These are phyloP conservation scores for Triangularia verruculosa DNA, from an alignment of 2,329 filamentous ascomycete genomes.

Conservation along the genomic window DNA sequence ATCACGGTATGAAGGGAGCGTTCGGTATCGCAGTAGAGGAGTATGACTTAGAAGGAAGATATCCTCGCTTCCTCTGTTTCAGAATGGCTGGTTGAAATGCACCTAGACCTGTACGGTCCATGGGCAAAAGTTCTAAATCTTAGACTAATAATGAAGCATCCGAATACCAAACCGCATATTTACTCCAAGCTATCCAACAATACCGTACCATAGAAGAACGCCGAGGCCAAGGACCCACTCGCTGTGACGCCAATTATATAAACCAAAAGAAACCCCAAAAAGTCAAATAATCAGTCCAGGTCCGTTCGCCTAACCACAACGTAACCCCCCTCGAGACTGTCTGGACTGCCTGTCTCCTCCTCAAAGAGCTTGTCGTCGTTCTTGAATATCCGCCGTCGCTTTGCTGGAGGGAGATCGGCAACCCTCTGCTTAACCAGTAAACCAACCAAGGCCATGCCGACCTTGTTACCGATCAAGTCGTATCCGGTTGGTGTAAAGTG, in stretches of 20 bases:
- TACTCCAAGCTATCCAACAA: background rate
- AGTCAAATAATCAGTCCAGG: conserved; percentile 39
- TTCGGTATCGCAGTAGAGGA: background rate
- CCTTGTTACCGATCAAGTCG: conserved; percentile 57
- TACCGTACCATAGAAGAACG: background rate
- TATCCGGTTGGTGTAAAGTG: conserved; percentile 60
- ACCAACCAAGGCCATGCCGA: conserved; percentile 52
- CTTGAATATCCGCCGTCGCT: conserved; percentile 30
- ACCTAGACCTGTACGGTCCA: background rate
- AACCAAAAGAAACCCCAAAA: background rate
- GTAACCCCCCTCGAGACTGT: conserved; percentile 49
- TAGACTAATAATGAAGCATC: conserved; percentile 10
- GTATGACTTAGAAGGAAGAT: background rate
- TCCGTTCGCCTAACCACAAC: conserved; percentile 53
- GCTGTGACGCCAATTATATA: background rate
- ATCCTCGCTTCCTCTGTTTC: background rate
- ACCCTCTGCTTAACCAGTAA: conserved; percentile 35
- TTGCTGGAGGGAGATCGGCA: conserved; percentile 19
- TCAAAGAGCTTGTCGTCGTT: conserved; percentile 44
- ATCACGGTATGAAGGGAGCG: conserved; percentile 19
- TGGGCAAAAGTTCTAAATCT: background rate
- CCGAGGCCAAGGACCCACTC: background rate
- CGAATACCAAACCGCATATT: background rate
- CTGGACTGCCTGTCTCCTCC: conserved; percentile 49
- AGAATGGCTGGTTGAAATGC: background rate